A percentile compares a stretch with the other conserved stretches of the same genome.
Evolutionary conservation across 2,329 filamentous ascomycete genomes (phyloP).

Genomic region (Septoria linicola): DNA sequence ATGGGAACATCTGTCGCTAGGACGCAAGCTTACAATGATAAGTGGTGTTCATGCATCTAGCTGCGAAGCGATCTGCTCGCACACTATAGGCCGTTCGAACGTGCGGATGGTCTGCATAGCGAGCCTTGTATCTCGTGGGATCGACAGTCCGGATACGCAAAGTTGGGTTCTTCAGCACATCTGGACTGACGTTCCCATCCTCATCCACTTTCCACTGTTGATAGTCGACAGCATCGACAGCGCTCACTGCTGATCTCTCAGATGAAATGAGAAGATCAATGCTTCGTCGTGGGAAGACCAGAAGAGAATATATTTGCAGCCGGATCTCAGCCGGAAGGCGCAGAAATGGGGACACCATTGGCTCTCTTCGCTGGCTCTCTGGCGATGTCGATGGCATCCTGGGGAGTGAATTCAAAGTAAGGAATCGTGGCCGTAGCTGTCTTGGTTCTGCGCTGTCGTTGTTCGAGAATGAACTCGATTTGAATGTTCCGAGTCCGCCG

Average conservation of each 20-base stretch:
- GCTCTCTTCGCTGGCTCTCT: not conserved
- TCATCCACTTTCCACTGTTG: slow-evolving; percentile 29
- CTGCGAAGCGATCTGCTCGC: slow-evolving; percentile 44
- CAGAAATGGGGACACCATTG: slow-evolving; percentile 38
- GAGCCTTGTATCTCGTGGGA: slow-evolving; percentile 35
- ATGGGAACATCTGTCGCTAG: too few relatives aligned
- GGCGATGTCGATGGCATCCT: slow-evolving; percentile 18
- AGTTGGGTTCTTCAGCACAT: slow-evolving; percentile 32
- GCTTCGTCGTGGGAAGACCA: slow-evolving; percentile 40
- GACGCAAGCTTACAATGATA: slow-evolving; percentile 48
- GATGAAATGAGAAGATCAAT: slow-evolving; percentile 36
- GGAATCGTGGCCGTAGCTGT: slow-evolving; percentile 14
- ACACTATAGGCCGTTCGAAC: slow-evolving; percentile 43
- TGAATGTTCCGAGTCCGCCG: slow-evolving; percentile 5
- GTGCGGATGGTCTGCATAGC: slow-evolving; percentile 26
- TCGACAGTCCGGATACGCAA: slow-evolving; percentile 48
- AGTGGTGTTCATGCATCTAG: slow-evolving; percentile 52
- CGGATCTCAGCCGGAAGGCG: slow-evolving; percentile 48
- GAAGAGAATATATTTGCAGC: slow-evolving; percentile 49
- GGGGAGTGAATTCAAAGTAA: slow-evolving; percentile 19
- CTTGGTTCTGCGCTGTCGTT: not conserved
- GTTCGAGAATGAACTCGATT: not conserved
- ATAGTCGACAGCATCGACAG: slow-evolving; percentile 46
- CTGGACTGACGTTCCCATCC: slow-evolving; percentile 6
- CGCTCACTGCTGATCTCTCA: slow-evolving; percentile 36